A percentile compares a stretch with the other conserved stretches of the same genome.
Conservation (phyloP, 306 rosid genomes). For the Cucurbita pepo region DNA sequence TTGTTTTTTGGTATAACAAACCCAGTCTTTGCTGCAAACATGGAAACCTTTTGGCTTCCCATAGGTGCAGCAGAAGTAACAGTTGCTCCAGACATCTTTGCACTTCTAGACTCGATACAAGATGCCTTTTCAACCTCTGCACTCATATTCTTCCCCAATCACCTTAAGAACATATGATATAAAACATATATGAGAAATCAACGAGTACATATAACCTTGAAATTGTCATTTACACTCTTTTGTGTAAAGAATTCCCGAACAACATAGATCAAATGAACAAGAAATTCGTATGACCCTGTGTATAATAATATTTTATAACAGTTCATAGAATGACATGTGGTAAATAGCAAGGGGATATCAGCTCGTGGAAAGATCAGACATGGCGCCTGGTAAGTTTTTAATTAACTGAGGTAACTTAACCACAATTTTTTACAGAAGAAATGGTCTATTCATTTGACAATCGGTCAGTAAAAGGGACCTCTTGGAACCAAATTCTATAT, state of each 20-base stretch:
- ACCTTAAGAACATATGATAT: slow-evolving; percentile 3
- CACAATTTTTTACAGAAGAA: not conserved
- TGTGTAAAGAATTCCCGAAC: not conserved
- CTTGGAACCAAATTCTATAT: not conserved
- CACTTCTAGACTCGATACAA: slow-evolving; percentile 23
- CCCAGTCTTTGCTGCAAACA: slow-evolving; percentile 66
- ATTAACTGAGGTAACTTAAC: not conserved
- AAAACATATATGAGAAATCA: not conserved
- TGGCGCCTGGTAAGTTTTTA: not conserved
- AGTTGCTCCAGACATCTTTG: slow-evolving; percentile 37
- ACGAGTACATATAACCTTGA: not conserved
- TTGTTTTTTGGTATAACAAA: slow-evolving; percentile 93
- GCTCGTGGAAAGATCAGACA: not conserved
- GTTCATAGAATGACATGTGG: not conserved
- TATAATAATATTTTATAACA: not conserved
- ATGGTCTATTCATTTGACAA: not conserved
- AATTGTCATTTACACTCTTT: not conserved
- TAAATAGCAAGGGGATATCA: not conserved
- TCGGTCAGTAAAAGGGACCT: not conserved
- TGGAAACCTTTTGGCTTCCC: slow-evolving; percentile 51
- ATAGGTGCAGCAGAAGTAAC: slow-evolving; percentile 29
- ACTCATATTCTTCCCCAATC: slow-evolving; percentile 23
- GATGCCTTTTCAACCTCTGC: slow-evolving; percentile 25
- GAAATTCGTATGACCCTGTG: not conserved
- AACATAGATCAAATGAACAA: not conserved